Evolutionary conservation across 1,284 basidiomycete species (phyloP), one percentile per base, ranked within the genome.

Genomic region (Inonotus obliquus): DNA sequence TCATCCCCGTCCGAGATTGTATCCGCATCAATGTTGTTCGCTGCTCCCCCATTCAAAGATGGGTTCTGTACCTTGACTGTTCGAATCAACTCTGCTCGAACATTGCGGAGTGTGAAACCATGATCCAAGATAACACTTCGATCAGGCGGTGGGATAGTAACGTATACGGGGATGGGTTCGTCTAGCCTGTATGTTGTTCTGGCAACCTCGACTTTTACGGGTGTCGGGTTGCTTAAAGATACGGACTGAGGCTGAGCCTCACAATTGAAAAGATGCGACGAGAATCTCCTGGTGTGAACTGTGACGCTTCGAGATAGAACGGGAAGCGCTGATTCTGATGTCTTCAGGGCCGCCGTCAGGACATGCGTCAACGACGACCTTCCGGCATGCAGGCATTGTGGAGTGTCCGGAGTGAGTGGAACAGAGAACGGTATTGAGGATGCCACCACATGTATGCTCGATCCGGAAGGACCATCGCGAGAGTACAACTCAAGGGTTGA

Each of bases 391-490:
- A 92, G 76, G 54, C 87, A 89, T 72, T 92, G 90, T 0, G 90
- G 89, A 7, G 86, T 84, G 70, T 92, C 91, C 54, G 80, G 72
- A 62, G 78, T 81, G 57, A 92, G 79, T 6, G 89, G 90, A 65
- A 92, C 85, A 17, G 90, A 82, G 71, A 92, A 92, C 19, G 86
- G 84, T 63, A 89, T 81, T 17, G 84, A 81, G 3, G 85, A 80
- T 2, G 87, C 85, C 62, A 85, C 72, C 10, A 77, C 67, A 47
- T 69, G 69, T 59, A 68, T 66, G 32, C 69, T 65, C 60, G 73
- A 70, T 13, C 69, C 70, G 54, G 74, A 71, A 60, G 73, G 67
- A 48, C 70, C 52, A n/a, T 66, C 54, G 27, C 68, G 67, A 14
- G 78, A 77, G 65, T 78, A 83, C 29, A 91, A 74, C 58, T 82